Evolutionary conservation across 768 basidiomycete species (phyloP), one percentile per base, ranked within the genome.

Genomic region (Rhodotorula babjevae): DNA sequence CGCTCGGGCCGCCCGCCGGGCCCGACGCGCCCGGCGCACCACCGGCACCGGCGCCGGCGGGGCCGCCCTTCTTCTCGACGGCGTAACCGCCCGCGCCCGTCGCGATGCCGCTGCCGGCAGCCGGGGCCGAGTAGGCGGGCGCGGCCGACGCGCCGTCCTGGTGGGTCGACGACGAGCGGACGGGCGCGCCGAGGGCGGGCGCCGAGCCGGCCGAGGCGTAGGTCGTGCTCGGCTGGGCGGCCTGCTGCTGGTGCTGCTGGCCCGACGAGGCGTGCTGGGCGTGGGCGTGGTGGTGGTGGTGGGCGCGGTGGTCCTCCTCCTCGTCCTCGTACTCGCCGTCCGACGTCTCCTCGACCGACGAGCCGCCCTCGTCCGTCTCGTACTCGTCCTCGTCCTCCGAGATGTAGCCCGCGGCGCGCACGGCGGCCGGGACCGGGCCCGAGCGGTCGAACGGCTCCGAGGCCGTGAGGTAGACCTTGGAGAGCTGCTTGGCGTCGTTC

Each of bases 361-460:
- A 86, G 40, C 87, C 87, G 61, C 77, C 81, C 66, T 88, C 88
- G 7, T 88, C 88, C 36, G 59, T 77, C 70, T 47, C 78, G 76
- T 64, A 79, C 76, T 58, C 79, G 76, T 57, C 82, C 44, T 74
- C 68, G 21, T 86, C 86, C 63, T 91, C 93, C 69, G 88, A 89
- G n/a, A 85, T 82, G 82, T 93, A 98, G 49, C 95, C 95, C 2
- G 86, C 93, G 5, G 88, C 85, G 63, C 93, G 84, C 27, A 99
- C 96, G 36, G 93, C 95, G 23, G 92, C 91, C 47, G 90, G 91
- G 40, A 98, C 90, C 0, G 93, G 93, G 5, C 95, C 96, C 52
- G 88, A 88, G 57, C 96, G 84, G 82, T 96, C 92, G 82, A 98
- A 90, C 80, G 87, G 86, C 83, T 98, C 96, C 75, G 89, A 91